Evolutionary conservation across 2,329 filamentous ascomycete species (phyloP).

Genomic region (Chaetomium sp.): DNA sequence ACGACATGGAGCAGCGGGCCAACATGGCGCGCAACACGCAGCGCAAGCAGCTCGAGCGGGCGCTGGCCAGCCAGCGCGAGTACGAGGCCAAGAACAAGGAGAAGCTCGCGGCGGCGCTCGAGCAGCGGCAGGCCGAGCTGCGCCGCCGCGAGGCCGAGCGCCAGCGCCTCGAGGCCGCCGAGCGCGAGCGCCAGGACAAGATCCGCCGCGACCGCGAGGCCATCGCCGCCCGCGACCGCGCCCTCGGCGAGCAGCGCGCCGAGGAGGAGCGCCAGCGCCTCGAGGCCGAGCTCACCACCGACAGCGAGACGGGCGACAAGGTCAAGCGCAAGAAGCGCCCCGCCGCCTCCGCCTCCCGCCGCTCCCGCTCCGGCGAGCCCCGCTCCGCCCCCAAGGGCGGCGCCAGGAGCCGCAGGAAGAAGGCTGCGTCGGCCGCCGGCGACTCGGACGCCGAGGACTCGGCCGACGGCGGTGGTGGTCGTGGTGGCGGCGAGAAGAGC

Average conservation of each 20-base stretch:
- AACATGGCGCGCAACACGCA: constrained; percentile 98
- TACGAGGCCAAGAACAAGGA: constrained; percentile 93
- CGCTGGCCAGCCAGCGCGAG: constrained; percentile 79
- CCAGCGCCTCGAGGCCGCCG: constrained; percentile 65
- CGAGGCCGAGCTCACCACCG: constrained; percentile 79
- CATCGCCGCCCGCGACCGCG: constrained; percentile 75
- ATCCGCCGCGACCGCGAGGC: constrained; percentile 83
- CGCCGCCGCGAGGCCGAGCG: constrained; percentile 76
- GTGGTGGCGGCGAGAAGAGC: constrained; percentile 52
- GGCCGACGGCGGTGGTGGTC: too few species aligned
- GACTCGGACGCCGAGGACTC: constrained; percentile 41
- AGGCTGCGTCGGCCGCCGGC: constrained; percentile 38
- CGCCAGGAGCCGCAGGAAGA: constrained; percentile 60
- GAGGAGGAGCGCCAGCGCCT: constrained; percentile 69
- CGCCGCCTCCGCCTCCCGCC: constrained; percentile 37
- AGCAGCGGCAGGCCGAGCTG: constrained; percentile 78
- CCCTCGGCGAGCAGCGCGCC: constrained; percentile 68
- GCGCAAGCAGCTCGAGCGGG: constrained; percentile 85
- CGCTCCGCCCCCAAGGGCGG: background rate
- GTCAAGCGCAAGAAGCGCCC: constrained; percentile 75
- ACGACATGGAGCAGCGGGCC: constrained; percentile 89
- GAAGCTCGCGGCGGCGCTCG: constrained; percentile 79
- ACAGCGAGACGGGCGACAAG: constrained; percentile 79
- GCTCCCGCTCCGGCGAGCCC: constrained; percentile 39
- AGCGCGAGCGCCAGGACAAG: constrained; percentile 74